Conservation (phyloP, 805 yeast species). For the Metschnikowia henanensis region DNA sequence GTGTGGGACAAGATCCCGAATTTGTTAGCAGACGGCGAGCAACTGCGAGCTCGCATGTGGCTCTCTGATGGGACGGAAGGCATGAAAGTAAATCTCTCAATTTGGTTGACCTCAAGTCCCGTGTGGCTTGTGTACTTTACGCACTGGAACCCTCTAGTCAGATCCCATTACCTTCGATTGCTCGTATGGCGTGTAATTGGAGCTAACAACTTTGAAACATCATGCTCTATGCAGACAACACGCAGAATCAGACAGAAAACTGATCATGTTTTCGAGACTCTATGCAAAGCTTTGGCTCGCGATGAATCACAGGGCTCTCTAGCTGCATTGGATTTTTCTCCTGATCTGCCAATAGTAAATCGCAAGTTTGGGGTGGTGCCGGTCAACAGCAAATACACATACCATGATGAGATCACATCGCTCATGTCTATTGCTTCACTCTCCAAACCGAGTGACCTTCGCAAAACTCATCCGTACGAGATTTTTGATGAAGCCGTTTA, state of each 20-base stretch:
- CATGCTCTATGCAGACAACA: slow-evolving; percentile 31
- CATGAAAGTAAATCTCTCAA: slow-evolving; percentile 47
- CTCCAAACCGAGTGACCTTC: slow-evolving; percentile 32
- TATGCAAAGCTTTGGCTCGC: slow-evolving; percentile 8
- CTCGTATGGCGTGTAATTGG: slow-evolving; percentile 66
- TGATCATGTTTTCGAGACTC: slow-evolving; percentile 21
- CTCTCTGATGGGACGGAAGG: slow-evolving; percentile 36
- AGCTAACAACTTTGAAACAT: slow-evolving; percentile 38
- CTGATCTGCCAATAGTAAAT: slow-evolving; percentile 46
- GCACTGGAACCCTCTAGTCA: slow-evolving; percentile 79
- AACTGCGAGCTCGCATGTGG: slow-evolving; percentile 36
- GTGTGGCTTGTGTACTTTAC: slow-evolving; percentile 61
- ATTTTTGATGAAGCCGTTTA: slow-evolving; percentile 67
- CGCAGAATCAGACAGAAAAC: slow-evolving; percentile 33
- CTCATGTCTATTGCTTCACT: slow-evolving; percentile 19
- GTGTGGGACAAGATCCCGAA: slow-evolving; percentile 70
- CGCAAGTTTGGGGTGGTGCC: slow-evolving; percentile 48
- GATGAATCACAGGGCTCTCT: not conserved
- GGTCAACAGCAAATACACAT: slow-evolving; percentile 27
- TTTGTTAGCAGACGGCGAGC: slow-evolving; percentile 18
- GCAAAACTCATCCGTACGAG: slow-evolving; percentile 60
- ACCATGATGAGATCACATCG: slow-evolving; percentile 11
- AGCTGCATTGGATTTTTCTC: slow-evolving; percentile 23
- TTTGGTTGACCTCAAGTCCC: slow-evolving; percentile 51
- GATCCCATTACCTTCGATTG: slow-evolving; percentile 67